phyloP scores from a whole-genome alignment of 2,329 filamentous ascomycete genomes.

The Neofusicoccum parvum region DNA sequence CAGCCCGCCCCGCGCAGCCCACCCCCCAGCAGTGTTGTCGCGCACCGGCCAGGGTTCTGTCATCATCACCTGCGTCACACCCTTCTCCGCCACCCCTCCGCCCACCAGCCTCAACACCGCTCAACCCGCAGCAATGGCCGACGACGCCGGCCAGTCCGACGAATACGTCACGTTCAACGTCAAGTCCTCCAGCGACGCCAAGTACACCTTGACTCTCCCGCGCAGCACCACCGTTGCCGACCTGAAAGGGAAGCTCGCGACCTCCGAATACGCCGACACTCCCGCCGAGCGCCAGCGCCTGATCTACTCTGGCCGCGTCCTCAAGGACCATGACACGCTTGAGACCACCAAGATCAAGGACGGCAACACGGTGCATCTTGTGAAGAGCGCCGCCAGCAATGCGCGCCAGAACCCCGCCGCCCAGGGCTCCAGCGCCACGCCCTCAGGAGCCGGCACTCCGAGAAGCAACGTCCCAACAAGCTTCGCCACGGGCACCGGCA shows the following conservation, averaged over 20 bases:
- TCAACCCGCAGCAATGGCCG: slow-evolving; percentile 58
- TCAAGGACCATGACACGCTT: slow-evolving; percentile 91
- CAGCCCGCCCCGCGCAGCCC: background rate
- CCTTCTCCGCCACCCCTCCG: slow-evolving; percentile 4
- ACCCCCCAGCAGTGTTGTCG: background rate
- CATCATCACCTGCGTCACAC: slow-evolving; percentile 14
- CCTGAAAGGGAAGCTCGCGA: slow-evolving; percentile 85
- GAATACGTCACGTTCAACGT: slow-evolving; percentile 91
- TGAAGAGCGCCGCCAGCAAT: slow-evolving; percentile 94
- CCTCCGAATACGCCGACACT: slow-evolving; percentile 80
- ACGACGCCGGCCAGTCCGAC: slow-evolving; percentile 63
- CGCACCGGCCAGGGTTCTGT: slow-evolving; percentile 1
- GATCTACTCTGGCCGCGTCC: slow-evolving; percentile 95
- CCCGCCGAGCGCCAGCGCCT: slow-evolving; percentile 86
- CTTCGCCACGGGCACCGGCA: slow-evolving; percentile 76
- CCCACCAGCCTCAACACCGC: slow-evolving; percentile 17
- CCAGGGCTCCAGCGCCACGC: slow-evolving; percentile 56
- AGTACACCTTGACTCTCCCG: slow-evolving; percentile 79
- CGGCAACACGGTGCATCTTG: slow-evolving; percentile 92
- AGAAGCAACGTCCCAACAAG: slow-evolving; percentile 65
- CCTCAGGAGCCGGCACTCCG: slow-evolving; percentile 30
- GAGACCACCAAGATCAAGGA: slow-evolving; percentile 91
- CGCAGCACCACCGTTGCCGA: slow-evolving; percentile 77
- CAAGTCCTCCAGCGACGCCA: slow-evolving; percentile 91
- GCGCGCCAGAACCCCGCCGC: slow-evolving; percentile 59